Evolutionary conservation across 2,329 filamentous ascomycete species (phyloP).

Genomic region (Fonsecaea multimorphosa): DNA sequence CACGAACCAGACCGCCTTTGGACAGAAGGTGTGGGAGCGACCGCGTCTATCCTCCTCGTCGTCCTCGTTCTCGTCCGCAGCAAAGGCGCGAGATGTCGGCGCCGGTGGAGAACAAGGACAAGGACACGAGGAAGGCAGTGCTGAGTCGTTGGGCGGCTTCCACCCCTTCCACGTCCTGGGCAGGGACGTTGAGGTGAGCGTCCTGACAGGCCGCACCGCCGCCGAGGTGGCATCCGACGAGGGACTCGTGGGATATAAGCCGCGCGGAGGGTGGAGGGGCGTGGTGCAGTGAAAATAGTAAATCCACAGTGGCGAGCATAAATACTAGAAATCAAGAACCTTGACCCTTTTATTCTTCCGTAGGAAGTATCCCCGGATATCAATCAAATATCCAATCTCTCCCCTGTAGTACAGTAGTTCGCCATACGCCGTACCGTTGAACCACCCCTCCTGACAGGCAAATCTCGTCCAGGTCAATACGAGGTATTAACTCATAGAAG

Average conservation of each 20-base stretch:
- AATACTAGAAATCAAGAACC: too few species aligned
- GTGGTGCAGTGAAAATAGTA: conserved; percentile 38
- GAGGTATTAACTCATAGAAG: too few species aligned
- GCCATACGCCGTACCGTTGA: too few species aligned
- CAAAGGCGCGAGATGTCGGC: too few species aligned
- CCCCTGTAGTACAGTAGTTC: too few species aligned
- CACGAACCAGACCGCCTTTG: conserved; percentile 13
- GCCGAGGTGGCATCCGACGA: conserved; percentile 67
- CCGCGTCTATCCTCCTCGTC: background rate
- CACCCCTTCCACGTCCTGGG: conserved; percentile 68
- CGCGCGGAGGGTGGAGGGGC: conserved; percentile 65
- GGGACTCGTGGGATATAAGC: conserved; percentile 62
- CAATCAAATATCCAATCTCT: too few species aligned
- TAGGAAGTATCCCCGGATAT: too few species aligned
- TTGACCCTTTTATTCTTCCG: too few species aligned
- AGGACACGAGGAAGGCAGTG: background rate
- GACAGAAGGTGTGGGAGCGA: conserved; percentile 42
- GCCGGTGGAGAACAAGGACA: background rate
- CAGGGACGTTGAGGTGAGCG: conserved; percentile 66
- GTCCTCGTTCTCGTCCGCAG: background rate
- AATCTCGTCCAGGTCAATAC: too few species aligned
- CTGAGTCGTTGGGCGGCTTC: conserved; percentile 48
- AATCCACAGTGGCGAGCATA: too few species aligned
- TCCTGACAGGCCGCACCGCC: conserved; percentile 68
- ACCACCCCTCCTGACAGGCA: too few species aligned